Evolutionary conservation across 108 stramenopile species (phyloP).

Genomic region (Cyclostephanos tholiformis): DNA sequence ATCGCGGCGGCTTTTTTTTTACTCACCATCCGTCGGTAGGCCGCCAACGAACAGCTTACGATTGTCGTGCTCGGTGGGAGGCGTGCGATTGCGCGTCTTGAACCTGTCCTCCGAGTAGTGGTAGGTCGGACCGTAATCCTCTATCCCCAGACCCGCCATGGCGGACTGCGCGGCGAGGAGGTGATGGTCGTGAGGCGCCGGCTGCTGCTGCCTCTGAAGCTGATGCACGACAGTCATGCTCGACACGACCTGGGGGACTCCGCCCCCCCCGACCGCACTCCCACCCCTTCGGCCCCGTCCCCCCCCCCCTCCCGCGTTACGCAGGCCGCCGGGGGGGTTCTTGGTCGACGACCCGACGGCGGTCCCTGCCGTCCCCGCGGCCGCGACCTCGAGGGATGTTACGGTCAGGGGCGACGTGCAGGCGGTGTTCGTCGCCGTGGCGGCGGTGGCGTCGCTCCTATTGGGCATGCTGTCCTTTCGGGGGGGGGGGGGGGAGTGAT

Average conservation of each 20-base stretch:
- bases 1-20: not conserved
- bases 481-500: not conserved
- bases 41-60: constrained; percentile 81
- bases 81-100: not conserved
- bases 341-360: not conserved
- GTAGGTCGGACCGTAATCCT: not conserved
- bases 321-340: not conserved
- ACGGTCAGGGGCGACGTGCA: constrained; percentile 5
- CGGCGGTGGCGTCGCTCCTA: not conserved
- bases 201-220: too few species aligned
- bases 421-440: not conserved
- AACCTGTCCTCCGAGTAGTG: not conserved
- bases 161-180: too few species aligned
- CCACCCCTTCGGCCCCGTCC: too few species aligned
- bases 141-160: not conserved
- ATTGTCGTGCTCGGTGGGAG: constrained; percentile 48
- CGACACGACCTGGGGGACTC: not conserved
- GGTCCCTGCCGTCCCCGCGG: not conserved
- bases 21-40: constrained; percentile 61
- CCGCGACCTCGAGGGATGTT: constrained; percentile 1
- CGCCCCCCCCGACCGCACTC: not conserved
- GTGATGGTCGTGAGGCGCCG: too few species aligned
- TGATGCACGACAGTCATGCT: too few species aligned
- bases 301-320: too few species aligned
- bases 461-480: not conserved